Base-by-base conservation (phyloP, 192 early-diverging fungal species). In the Neocallimastix lanati region DNA sequence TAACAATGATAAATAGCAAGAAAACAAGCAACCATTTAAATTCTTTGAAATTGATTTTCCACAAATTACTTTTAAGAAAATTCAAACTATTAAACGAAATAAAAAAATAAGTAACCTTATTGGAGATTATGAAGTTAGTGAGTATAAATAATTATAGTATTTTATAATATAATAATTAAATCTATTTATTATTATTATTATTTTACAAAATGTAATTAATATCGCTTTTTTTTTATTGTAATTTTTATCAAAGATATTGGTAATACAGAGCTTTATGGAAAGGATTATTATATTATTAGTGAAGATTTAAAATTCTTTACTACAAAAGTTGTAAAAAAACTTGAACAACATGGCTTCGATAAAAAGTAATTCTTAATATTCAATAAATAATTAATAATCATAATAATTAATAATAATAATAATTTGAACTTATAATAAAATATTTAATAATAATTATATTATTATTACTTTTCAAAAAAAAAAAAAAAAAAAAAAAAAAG, bases 41-140 rank as follows among this genome's bases (percentile, higher is more conserved):
- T 97, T 93, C 84, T 93, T 94, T 88, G 97, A 99, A 84, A 88
- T 98, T 29, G 97, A 99, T 83, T 97, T 95, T 82, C 90, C 92
- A 12, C 94, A 99, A 80, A 90, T 94, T 5, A 95, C 94, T 3
- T 81, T 88, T 15, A 90, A 91, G 80, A 99, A 99, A 84, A 92
- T 91, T 4, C 83, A 84, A 15, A 85, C 85, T 0, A 89, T 98
- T 4, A 88, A 82, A 40, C 86, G 86, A 33, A 85, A 85, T 28
- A 81, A 80, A n/a, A 79, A 67, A 6, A 79, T 92, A 30, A 76
- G 78, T 25, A 29, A 77, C 4, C 77, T 87, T 28, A 77, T 93
- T 14, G 83, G 81, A 0, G 81, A 85, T 7, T 76, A 82, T 50
- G 28, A 50, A 30, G 21, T 88, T 16, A 81, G 86, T 86, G 82